Base-by-base conservation (phyloP, 2,329 filamentous ascomycete genomes). In the Claviceps monticola region DNA sequence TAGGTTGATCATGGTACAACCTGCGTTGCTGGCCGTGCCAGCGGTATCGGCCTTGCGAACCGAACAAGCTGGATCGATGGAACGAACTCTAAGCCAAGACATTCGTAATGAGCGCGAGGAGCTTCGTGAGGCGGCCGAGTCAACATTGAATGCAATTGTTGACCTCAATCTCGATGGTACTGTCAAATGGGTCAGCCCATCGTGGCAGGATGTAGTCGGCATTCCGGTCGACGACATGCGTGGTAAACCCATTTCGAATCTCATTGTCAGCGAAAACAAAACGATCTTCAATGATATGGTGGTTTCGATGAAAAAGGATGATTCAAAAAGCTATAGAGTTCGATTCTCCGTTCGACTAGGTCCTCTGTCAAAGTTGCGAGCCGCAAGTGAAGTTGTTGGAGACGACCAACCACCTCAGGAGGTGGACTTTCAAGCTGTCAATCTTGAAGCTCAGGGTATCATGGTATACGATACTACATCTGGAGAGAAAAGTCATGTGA, bases 101-200 rank as follows among this genome's bases (percentile, higher is more conserved):
- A 96, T 97, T 61, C 84, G 88, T 60, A 88, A 94, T 63, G 89
- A 97, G 71, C 81, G 90, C 56, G 86, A 95, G 64, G 91, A 97
- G 65, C 78, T 98, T 59, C 89, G 90, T 63, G 88, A 95, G 71
- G 93, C 91, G 42, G 93, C 91, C 49, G 91, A 97, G 70, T 88
- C 96, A 71, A 96, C 90, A 21, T 76, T 95, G 65, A 98, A 97
- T 68, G 87, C 95, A 57, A 95, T 98, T 65, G 78, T 98, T 64
- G 91, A 98, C 70, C 76, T 98, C 57, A 88, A 89, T 62, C 78
- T 97, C 52, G 86, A 96, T 63, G 88, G 88, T 57, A 85, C 82
- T 55, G 85, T 98, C 61, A 86, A 89, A 69, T 98, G 93, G 88
- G 90, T 95, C 60, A 97, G 91, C 66, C 88, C 90, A 13, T 96